Conservation (phyloP, 305 asterid species). For the Caryopteris hybrid region DNA sequence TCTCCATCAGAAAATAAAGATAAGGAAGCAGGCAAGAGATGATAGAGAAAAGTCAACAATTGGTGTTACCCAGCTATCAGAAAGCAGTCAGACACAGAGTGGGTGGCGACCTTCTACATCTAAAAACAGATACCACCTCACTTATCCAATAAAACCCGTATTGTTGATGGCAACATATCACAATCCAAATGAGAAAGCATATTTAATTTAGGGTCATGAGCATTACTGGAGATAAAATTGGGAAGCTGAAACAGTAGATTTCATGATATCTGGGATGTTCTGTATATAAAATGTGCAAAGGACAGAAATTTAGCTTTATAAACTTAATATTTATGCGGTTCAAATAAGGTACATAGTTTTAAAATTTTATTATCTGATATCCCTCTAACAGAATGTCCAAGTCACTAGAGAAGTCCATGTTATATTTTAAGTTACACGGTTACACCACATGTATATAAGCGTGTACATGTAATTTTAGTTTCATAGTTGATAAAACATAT, state of each 20-base stretch:
- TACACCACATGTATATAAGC: neutral
- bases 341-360: neutral
- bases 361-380: too few relatives aligned
- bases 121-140: neutral
- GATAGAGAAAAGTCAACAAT: neutral
- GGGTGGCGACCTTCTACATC: neutral
- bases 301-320: neutral
- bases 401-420: neutral
- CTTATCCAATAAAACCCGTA: neutral
- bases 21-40: neutral
- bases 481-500: neutral
- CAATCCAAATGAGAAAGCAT: neutral
- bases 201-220: neutral
- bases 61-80: too few relatives aligned
- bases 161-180: neutral
- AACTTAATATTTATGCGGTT: neutral
- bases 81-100: too few relatives aligned
- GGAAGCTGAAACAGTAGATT: neutral
- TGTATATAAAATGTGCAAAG: neutral
- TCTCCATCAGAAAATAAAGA: neutral
- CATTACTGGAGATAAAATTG: neutral
- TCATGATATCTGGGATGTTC: neutral
- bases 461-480: neutral
- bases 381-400: too few relatives aligned
- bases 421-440: neutral